phyloP scores from a whole-genome alignment of 306 rosid species.

The Dryas drummondii region DNA sequence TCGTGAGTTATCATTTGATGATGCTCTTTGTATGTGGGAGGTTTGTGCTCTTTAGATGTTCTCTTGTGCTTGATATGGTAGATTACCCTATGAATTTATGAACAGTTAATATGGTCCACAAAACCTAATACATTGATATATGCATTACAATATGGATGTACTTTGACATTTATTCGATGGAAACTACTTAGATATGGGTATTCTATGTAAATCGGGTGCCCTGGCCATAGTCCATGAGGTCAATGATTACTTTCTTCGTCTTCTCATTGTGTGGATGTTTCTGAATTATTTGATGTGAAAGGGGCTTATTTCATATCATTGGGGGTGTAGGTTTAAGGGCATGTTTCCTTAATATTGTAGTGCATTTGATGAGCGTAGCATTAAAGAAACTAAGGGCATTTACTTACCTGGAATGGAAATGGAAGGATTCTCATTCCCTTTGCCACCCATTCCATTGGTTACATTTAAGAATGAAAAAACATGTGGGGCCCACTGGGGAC shows the following conservation, averaged over 20 bases:
- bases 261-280: conserved; percentile 16
- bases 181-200: not conserved
- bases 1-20: conserved; percentile 80
- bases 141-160: not conserved
- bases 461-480: no score
- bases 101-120: not conserved
- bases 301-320: not conserved
- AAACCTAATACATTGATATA: not conserved
- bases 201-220: not conserved
- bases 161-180: not conserved
- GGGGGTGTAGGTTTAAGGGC: not conserved
- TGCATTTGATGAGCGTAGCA: conserved; percentile 8
- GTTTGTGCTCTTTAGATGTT: conserved; percentile 44
- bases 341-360: not conserved
- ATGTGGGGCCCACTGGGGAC: no score
- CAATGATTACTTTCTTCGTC: not conserved
- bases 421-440: no score
- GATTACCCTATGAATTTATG: conserved; percentile 2
- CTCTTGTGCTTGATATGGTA: not conserved
- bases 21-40: conserved; percentile 99
- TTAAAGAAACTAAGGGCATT: not conserved
- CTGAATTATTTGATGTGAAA: conserved; percentile 18
- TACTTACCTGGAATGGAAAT: no score
- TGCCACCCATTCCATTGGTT: no score
- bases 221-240: not conserved